Conservation (phyloP, 495 filamentous ascomycete genomes). For the Neurospora terricola region DNA sequence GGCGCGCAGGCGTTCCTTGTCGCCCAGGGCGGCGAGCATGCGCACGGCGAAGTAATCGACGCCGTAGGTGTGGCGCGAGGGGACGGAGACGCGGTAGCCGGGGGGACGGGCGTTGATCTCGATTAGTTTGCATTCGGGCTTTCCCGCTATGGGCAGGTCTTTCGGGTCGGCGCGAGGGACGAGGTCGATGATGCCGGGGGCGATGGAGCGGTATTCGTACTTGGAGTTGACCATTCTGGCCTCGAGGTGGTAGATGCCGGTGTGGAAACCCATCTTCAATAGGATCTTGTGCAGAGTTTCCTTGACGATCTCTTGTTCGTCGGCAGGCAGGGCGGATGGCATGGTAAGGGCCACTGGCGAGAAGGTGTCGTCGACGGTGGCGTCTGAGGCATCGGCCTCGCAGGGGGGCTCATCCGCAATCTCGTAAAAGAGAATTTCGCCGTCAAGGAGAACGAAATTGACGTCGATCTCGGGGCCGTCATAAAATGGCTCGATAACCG, state of each 20-base stretch:
- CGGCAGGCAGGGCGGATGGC: conserved; percentile 27
- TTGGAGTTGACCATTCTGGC: conserved; percentile 25
- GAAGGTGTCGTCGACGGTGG: conserved; percentile 19
- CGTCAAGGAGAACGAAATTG: conserved; percentile 40
- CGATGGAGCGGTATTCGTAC: conserved; percentile 13
- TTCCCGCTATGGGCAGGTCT: neutral
- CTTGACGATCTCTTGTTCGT: conserved; percentile 22
- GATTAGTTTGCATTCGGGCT: conserved; percentile 21
- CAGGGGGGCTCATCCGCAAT: conserved; percentile 43
- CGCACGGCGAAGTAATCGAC: conserved; percentile 29
- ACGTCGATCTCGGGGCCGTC: conserved; percentile 44
- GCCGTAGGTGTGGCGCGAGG: conserved; percentile 26
- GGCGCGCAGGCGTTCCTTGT: conserved; percentile 15
- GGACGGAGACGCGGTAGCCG: conserved; percentile 19
- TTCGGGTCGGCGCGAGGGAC: neutral
- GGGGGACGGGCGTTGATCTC: conserved; percentile 34
- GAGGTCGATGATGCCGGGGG: conserved; percentile 10
- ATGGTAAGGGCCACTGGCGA: conserved; percentile 30
- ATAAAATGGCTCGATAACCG: conserved; percentile 24
- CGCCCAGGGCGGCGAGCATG: conserved; percentile 24
- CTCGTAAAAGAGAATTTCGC: conserved; percentile 41
- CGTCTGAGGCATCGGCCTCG: conserved; percentile 24
- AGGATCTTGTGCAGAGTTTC: conserved; percentile 22
- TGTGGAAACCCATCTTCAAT: conserved; percentile 24
- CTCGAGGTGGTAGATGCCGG: conserved; percentile 22